phyloP scores from a whole-genome alignment of 345 rosid species.

The Iberis pinnata region DNA sequence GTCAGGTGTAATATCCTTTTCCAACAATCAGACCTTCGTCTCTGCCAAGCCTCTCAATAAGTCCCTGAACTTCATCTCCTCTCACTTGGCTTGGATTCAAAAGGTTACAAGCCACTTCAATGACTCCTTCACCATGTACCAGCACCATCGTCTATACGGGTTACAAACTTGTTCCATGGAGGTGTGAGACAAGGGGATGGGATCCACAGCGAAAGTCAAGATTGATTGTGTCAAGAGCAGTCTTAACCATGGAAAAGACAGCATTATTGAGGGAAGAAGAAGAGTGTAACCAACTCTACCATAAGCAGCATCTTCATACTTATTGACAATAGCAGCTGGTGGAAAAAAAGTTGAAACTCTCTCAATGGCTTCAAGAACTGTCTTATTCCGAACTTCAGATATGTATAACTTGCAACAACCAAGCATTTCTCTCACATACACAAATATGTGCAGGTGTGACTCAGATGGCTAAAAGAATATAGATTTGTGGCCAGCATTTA shows the following conservation, averaged over 20 bases:
- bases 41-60: slow-evolving; percentile 59
- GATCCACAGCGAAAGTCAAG: slow-evolving; percentile 63
- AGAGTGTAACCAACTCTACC: slow-evolving; percentile 78
- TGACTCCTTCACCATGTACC: slow-evolving; percentile 48
- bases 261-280: slow-evolving; percentile 42
- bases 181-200: slow-evolving; percentile 65
- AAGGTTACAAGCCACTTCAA: slow-evolving; percentile 85
- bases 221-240: slow-evolving; percentile 58
- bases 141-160: slow-evolving; percentile 94
- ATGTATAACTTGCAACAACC: slow-evolving; percentile 82
- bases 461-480: slow-evolving; percentile 7
- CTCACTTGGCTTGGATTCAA: slow-evolving; percentile 68
- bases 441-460: not conserved
- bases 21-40: slow-evolving; percentile 56
- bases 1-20: slow-evolving; percentile 72
- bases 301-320: slow-evolving; percentile 68
- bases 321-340: slow-evolving; percentile 62
- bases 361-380: slow-evolving; percentile 61
- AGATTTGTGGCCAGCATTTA: slow-evolving; percentile 31
- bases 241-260: slow-evolving; percentile 70
- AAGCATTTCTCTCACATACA: slow-evolving; percentile 45
- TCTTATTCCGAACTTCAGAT: slow-evolving; percentile 66
- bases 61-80: slow-evolving; percentile 59
- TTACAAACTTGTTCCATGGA: slow-evolving; percentile 56
- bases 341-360: slow-evolving; percentile 55